Evolutionary conservation across 2,329 filamentous ascomycete genomes (phyloP).

Genomic region (Neocucurbitaria cava): DNA sequence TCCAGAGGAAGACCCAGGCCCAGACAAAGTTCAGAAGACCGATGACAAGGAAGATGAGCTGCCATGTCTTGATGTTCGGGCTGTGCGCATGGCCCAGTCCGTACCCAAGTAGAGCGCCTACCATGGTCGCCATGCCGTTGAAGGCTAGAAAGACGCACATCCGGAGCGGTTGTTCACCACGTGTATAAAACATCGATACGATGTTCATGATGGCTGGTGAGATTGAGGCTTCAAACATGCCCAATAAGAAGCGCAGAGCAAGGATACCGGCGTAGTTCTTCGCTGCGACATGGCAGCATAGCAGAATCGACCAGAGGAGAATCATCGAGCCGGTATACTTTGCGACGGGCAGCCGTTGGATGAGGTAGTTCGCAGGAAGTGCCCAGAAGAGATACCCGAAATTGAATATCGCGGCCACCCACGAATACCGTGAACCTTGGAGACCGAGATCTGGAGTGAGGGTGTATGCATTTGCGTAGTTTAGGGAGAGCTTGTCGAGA

Average conservation of each 20-base stretch:
- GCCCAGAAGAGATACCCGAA: slow-evolving; percentile 55
- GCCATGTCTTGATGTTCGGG: slow-evolving; percentile 39
- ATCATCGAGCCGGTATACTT: slow-evolving; percentile 49
- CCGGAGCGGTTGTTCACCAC: slow-evolving; percentile 50
- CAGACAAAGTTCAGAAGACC: slow-evolving; percentile 47
- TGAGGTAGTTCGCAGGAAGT: slow-evolving; percentile 48
- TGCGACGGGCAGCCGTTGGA: slow-evolving; percentile 46
- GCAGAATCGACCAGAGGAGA: slow-evolving; percentile 55
- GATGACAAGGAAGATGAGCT: slow-evolving; percentile 49
- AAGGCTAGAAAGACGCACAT: slow-evolving; percentile 54
- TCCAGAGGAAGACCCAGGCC: slow-evolving; percentile 44
- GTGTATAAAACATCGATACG: slow-evolving; percentile 48
- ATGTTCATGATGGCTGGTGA: slow-evolving; percentile 48
- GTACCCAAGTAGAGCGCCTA: slow-evolving; percentile 46
- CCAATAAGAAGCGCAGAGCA: slow-evolving; percentile 42
- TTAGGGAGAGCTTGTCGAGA: slow-evolving; percentile 53
- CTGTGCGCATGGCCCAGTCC: slow-evolving; percentile 42
- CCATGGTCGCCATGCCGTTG: slow-evolving; percentile 49
- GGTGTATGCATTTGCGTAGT: slow-evolving; percentile 50
- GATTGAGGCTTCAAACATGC: slow-evolving; percentile 48
- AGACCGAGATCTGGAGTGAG: slow-evolving; percentile 47
- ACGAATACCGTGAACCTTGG: slow-evolving; percentile 49
- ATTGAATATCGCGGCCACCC: slow-evolving; percentile 54
- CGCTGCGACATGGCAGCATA: slow-evolving; percentile 51
- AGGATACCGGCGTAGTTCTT: slow-evolving; percentile 48